phyloP scores from a whole-genome alignment of 805 yeast genomes.

The Candida ascalaphidarum region DNA sequence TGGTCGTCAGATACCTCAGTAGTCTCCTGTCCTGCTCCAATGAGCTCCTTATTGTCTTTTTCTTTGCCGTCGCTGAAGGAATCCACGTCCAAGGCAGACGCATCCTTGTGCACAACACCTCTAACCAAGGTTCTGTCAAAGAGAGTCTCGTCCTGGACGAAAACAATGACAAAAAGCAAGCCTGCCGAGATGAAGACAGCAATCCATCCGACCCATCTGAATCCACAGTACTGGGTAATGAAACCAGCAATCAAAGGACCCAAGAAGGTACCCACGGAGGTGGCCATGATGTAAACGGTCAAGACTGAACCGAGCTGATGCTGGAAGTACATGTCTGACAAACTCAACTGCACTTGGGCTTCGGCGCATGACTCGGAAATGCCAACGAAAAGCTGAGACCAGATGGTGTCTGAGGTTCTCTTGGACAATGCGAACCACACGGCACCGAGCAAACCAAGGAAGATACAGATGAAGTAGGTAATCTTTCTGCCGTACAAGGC shows the following conservation, averaged over 20 bases:
- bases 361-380: slow-evolving; percentile 72
- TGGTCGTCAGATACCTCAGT: too few species aligned
- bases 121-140: slow-evolving; percentile 36
- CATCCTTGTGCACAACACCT: slow-evolving; percentile 1
- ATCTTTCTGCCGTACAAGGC: slow-evolving; percentile 62
- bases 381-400: slow-evolving; percentile 79
- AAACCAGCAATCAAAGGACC: slow-evolving; percentile 80
- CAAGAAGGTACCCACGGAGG: slow-evolving; percentile 68
- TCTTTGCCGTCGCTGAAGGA: too few species aligned
- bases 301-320: slow-evolving; percentile 70
- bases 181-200: slow-evolving; percentile 46
- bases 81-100: too few species aligned
- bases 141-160: slow-evolving; percentile 64
- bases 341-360: slow-evolving; percentile 59
- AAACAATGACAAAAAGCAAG: slow-evolving; percentile 42
- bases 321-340: slow-evolving; percentile 66
- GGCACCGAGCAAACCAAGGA: slow-evolving; percentile 55
- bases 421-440: slow-evolving; percentile 61
- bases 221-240: slow-evolving; percentile 50
- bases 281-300: slow-evolving; percentile 66
- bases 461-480: slow-evolving; percentile 52
- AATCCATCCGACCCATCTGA: slow-evolving; percentile 76
- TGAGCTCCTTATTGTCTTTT: too few species aligned
- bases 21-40: too few species aligned
- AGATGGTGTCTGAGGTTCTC: slow-evolving; percentile 51